Percentiles rank a stretch among this genome's conserved stretches.
phyloP scores from a whole-genome alignment of 176 grass and related monocot genomes.

The Musa acuminata region DNA sequence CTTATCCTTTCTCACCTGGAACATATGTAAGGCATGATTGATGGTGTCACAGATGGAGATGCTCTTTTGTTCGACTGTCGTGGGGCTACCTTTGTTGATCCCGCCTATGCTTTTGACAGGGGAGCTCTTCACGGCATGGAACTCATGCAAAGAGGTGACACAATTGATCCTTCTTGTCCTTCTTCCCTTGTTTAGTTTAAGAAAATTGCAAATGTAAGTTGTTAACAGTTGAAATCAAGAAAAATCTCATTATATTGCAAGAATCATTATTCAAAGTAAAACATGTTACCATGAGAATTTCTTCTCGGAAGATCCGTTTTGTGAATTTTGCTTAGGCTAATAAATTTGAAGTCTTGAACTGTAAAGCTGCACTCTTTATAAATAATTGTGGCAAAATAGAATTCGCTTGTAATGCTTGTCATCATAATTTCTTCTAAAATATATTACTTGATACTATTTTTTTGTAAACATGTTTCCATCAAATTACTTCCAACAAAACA shows the following conservation, averaged over 20 bases:
- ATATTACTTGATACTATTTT: too few species aligned
- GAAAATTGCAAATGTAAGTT: neutral
- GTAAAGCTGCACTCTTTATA: too few species aligned
- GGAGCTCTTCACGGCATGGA: slow-evolving; percentile 78
- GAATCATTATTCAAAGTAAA: too few species aligned
- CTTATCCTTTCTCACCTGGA: neutral
- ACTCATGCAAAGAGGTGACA: slow-evolving; percentile 57
- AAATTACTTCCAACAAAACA: neutral
- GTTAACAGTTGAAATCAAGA: neutral
- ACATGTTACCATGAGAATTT: too few species aligned
- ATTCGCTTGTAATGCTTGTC: too few species aligned
- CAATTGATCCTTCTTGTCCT: neutral
- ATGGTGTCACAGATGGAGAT: slow-evolving; percentile 65
- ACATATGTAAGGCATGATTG: neutral
- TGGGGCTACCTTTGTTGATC: slow-evolving; percentile 68
- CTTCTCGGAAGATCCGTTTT: too few species aligned
- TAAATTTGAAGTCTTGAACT: too few species aligned
- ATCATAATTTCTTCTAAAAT: too few species aligned
- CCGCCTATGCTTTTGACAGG: slow-evolving; percentile 76
- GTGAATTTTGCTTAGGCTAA: too few species aligned
- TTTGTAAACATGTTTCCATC: neutral
- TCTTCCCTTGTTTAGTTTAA: neutral
- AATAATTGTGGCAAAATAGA: too few species aligned
- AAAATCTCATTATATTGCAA: too few species aligned
- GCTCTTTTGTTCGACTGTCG: slow-evolving; percentile 87